A percentile compares a stretch with the other conserved stretches of the same genome.
phyloP scores from a whole-genome alignment of 1,139 yeast genomes.

The Hansenula lynferdii region DNA sequence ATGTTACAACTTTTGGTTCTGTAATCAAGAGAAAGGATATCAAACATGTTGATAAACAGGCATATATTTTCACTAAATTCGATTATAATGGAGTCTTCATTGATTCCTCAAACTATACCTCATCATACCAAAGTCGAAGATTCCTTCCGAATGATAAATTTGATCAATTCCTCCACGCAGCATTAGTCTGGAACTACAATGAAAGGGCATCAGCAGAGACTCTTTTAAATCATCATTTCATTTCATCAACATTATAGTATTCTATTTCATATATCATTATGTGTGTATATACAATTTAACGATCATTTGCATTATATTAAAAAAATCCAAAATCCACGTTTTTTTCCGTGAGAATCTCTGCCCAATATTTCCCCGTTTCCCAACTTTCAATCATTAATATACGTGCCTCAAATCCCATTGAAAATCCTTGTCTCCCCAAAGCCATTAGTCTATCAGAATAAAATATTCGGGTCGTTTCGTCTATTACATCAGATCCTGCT shows the following conservation, averaged over 20 bases:
- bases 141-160: conserved; percentile 1
- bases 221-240: conserved; percentile 27
- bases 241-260: too few species aligned
- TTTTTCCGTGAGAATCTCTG: conserved; percentile 39
- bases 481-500: conserved; percentile 54
- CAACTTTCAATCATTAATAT: conserved; percentile 52
- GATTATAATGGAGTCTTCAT: conserved; percentile 36
- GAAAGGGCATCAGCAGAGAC: conserved; percentile 23
- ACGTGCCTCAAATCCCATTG: conserved; percentile 44
- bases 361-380: conserved; percentile 55
- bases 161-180: conserved; percentile 13
- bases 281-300: background rate
- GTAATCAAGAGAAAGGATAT: conserved; percentile 22
- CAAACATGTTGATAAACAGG: conserved; percentile 13
- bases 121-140: too few species aligned
- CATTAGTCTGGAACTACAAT: conserved; percentile 19
- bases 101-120: conserved; percentile 18
- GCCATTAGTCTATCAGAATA: conserved; percentile 35
- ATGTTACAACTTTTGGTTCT: conserved; percentile 11
- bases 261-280: too few species aligned
- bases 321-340: conserved; percentile 46
- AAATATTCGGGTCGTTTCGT: conserved; percentile 28
- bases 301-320: conserved; percentile 14
- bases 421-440: conserved; percentile 41
- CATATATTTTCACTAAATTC: conserved; percentile 30